These are phyloP conservation scores for Singerocomus inundabilis DNA, from an alignment of 1,284 basidiomycete species.

Conservation along the genomic window DNA sequence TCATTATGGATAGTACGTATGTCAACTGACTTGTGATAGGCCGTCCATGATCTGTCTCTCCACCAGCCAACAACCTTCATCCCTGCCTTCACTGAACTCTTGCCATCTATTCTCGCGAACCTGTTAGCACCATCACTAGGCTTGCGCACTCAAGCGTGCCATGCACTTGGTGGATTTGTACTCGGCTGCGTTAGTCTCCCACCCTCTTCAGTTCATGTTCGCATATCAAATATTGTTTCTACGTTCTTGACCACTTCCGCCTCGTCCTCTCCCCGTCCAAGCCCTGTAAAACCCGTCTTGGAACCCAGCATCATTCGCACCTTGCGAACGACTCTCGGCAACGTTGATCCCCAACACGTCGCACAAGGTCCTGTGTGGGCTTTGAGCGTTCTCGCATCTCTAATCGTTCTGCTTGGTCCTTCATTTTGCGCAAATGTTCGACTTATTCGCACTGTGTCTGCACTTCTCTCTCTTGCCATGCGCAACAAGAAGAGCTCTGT, in stretches of 20 bases:
- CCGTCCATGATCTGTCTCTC: conserved; percentile 65
- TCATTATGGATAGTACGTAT: background rate
- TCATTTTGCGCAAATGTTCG: conserved; percentile 45
- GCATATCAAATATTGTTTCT: conserved; percentile 48
- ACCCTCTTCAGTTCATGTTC: conserved; percentile 45
- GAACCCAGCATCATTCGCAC: conserved; percentile 61
- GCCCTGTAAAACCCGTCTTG: conserved; percentile 27
- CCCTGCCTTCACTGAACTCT: conserved; percentile 55
- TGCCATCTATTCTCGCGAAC: conserved; percentile 60
- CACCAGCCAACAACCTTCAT: conserved; percentile 63
- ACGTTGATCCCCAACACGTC: conserved; percentile 51
- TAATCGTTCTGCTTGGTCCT: conserved; percentile 62
- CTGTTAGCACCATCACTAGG: conserved; percentile 59
- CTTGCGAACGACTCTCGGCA: conserved; percentile 56
- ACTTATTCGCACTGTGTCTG: conserved; percentile 47
- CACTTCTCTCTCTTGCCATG: conserved; percentile 52
- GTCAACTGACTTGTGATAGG: conserved; percentile 41
- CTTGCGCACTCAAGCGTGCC: conserved; percentile 66
- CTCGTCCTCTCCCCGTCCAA: conserved; percentile 33
- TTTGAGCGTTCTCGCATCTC: conserved; percentile 57
- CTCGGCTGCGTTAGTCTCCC: conserved; percentile 49
- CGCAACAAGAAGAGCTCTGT: conserved; percentile 60
- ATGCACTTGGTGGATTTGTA: conserved; percentile 69
- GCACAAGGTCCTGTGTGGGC: conserved; percentile 77
- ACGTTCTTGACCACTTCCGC: conserved; percentile 44